These are phyloP conservation scores for Lachnellula suecica DNA, from an alignment of 2,329 filamentous ascomycete genomes.

Conservation along the genomic window DNA sequence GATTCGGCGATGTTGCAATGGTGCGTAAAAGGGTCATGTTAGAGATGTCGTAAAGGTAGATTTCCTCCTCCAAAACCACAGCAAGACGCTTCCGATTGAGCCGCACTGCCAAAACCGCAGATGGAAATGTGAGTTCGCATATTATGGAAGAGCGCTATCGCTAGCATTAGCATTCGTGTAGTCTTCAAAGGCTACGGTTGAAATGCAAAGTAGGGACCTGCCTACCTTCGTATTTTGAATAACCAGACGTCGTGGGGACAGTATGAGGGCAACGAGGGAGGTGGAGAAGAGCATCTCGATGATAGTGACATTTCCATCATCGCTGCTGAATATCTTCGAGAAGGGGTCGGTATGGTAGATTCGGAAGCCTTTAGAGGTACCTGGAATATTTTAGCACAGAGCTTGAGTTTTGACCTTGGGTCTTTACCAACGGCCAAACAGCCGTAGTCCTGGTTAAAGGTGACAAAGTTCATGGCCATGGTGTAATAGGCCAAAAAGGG, in stretches of 20 bases:
- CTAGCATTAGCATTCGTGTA: slow-evolving; percentile 7
- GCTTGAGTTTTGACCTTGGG: not conserved
- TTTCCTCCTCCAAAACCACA: slow-evolving; percentile 91
- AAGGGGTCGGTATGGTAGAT: slow-evolving; percentile 98
- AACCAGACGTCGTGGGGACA: slow-evolving; percentile 87
- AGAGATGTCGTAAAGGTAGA: slow-evolving; percentile 97
- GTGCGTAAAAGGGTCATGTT: slow-evolving; percentile 96
- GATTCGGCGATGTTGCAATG: slow-evolving; percentile 92
- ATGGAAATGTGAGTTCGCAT: slow-evolving; percentile 97
- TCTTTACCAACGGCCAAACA: slow-evolving; percentile 86
- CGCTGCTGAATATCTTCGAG: slow-evolving; percentile 89
- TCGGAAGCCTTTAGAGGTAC: slow-evolving; percentile 89
- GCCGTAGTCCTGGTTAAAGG: slow-evolving; percentile 98
- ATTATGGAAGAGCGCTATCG: slow-evolving; percentile 72
- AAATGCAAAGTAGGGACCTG: too few species aligned
- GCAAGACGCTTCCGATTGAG: slow-evolving; percentile 92
- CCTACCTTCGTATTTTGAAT: slow-evolving; percentile 96
- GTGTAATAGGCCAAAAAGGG: slow-evolving; percentile 32
- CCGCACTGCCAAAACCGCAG: slow-evolving; percentile 90
- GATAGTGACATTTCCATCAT: slow-evolving; percentile 92
- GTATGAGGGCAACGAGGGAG: slow-evolving; percentile 88
- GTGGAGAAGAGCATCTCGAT: slow-evolving; percentile 99
- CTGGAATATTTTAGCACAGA: slow-evolving; percentile 42
- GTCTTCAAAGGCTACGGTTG: too few species aligned
- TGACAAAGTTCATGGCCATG: slow-evolving; percentile 94